Evolutionary conservation across 2,329 filamentous ascomycete species (phyloP), one percentile per base, ranked within the genome.

Genomic region (Ascochyta fabae): DNA sequence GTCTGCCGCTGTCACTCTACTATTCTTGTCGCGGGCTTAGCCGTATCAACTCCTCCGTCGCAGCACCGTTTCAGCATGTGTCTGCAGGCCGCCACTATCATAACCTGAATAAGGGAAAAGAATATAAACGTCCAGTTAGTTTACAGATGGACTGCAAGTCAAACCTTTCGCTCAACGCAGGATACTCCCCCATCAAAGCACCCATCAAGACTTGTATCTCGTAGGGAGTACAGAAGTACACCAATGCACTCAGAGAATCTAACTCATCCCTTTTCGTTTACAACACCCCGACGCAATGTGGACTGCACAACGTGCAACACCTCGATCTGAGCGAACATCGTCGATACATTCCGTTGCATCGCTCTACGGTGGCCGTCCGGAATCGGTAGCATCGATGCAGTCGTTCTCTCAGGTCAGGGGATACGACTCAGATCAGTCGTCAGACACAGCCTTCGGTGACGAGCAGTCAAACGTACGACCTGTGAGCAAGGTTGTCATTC

Each of bases 341-440:
- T 73, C 71, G 8, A 58, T 74, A 19, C 64, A 74, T 51, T 73
- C 71, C 4, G 47, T 75, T 35, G 65, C 56, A 4, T 73, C 72
- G 6, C 48, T 73, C 22, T 67, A 70, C 31, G 44, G 54, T 4
- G 62, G 66, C 31, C 68, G 67, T 2, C 63, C 66, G 10, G 56
- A 58, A 26, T 70, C 70, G 1, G 65, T 71, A 41, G 50, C 50
- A 15, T 73, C 70, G 26, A 66, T 64, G 24, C 65, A 66, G 35
- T 46, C 66, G 4, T 60, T 59, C 13, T 63, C 56, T 29, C 62
- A 68, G n/a, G 50, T 61, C 6, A 50, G 36, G 49, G 67, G 60
- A 19, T 73, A 74, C 62, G 72, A 74, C 15, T 73, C 70, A 1
- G 71, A 74, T 53, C 62, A 62, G 24, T 71, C 66, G 9, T 71